Evolutionary conservation across 1,139 yeast species (phyloP), one percentile per base, ranked within the genome.

Genomic region (Pichia sp.): DNA sequence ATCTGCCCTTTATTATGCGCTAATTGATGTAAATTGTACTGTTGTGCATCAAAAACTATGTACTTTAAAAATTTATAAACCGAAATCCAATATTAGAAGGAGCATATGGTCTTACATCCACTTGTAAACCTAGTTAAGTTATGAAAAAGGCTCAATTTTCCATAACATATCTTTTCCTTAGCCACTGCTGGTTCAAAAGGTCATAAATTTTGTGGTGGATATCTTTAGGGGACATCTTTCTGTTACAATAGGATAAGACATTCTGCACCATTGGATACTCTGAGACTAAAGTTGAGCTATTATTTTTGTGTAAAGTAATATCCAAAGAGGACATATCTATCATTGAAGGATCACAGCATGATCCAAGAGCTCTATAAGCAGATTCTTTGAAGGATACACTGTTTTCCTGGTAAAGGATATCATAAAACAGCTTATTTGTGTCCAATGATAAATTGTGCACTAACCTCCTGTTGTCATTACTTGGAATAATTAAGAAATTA

Each of bases 171-270:
- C 56, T 50, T 45, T 55, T 61, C 30, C 45, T 40, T 41, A 65
- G 42, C 46, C 44, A 47, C 6, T 30, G 20, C 6, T 58, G 42
- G 60, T 80, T 80, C 3, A 81, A 67, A 60, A 83, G 67, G 61
- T 84, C 89, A 64, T 77, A 84, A 9, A 83, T 65, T 41, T 75
- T 68, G 64, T 82, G 81, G 62, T 81, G 80, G 38, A 83, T 72
- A 36, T 56, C 55, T 16, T 41, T 46, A 8, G 58, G 56, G 8
- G 53, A 36, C 34, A 56, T 16, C 31, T 40, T 53, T 4, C 36
- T 36, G 7, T 9, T 30, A 6, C 49, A 30, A 12, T 34, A 8
- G 3, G 55, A 41, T 9, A 27, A 7, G 9, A 52, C 2, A n/a
- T 36, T 40, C 10, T 50, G 47, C 4, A 52, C 27, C 12, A 33